Evolutionary conservation across 805 yeast species (phyloP), one percentile per base, ranked within the genome.

Genomic region (Yamadazyma akitaensis): DNA sequence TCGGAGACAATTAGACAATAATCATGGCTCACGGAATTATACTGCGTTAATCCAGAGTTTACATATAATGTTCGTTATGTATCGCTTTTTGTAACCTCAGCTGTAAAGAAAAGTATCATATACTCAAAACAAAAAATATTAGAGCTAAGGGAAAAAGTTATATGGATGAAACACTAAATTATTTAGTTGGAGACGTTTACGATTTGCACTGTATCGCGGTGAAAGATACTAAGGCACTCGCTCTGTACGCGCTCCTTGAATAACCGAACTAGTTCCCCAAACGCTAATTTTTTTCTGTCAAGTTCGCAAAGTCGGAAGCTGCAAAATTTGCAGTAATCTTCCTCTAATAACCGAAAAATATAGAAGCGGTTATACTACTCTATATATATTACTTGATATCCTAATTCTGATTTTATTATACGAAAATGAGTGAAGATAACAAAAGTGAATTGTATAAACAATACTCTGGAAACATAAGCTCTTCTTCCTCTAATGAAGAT

Each of bases 251-350:
- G n/a, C 14, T 37, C 48, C 48, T 44, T 44, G 37, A 44, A 44
- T 44, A 44, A 44, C 48, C 48, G 48, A 44, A 44, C 37, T 16
- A 17, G 19, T 16, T 5, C 10, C 3, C 5, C 18, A 10, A 9
- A 11, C n/a, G 16, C 28, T 10, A 13, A 16, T 10, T 3, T 40
- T 40, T 31, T n/a, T 31, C 26, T 14, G 19, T 14, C 19, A 16
- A 16, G 19, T 10, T 33, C 37, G 16, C 17, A 30, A 43, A 19
- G 17, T 36, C 46, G 40, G 46, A 28, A 40, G 12, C 28, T 33
- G n/a, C 36, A 37, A 43, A 36, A 18, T 43, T 43, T 43, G 46
- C 46, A 43, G 46, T 37, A 43, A 43, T 28, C 28, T 38, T 38
- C 41, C 41, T 25, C n/a, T 26, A 16, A 25, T 38, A 38, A 14